These are phyloP conservation scores for Eustoma russellianum DNA, from an alignment of 257 asterid species.

Conservation along the genomic window DNA sequence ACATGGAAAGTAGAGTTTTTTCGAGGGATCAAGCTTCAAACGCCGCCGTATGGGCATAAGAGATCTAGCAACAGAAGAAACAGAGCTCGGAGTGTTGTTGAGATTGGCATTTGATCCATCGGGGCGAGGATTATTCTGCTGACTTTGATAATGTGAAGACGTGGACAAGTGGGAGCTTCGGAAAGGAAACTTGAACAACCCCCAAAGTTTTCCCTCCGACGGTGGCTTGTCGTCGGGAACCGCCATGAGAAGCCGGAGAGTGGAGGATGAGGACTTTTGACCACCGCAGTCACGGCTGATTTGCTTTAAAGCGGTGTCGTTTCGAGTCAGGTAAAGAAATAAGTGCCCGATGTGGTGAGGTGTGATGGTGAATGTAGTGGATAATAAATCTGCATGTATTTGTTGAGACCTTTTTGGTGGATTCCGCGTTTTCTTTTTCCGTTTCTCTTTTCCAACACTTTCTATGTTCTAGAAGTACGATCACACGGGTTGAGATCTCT, in stretches of 20 bases:
- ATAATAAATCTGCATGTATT: no score
- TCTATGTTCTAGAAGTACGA: no score
- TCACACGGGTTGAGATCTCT: no score
- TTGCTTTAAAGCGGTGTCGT: no score
- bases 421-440: no score
- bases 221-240: conserved; percentile 46
- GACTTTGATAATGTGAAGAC: conserved; percentile 24
- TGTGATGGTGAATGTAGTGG: no score
- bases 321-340: no score
- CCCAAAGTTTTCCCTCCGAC: conserved; percentile 64
- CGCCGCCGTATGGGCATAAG: conserved; percentile 75
- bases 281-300: no score
- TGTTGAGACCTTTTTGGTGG: no score
- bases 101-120: conserved; percentile 55
- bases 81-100: conserved; percentile 36
- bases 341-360: no score
- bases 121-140: conserved; percentile 30
- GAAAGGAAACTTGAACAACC: conserved; percentile 70
- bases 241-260: conserved; percentile 47
- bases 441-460: no score
- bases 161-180: conserved; percentile 41
- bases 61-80: conserved; percentile 86
- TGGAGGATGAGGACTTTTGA: no score
- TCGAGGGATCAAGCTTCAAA: conserved; percentile 85
- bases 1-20: conserved; percentile 83